Conservation (phyloP, 768 basidiomycete genomes). For the Boletus speciosus region DNA sequence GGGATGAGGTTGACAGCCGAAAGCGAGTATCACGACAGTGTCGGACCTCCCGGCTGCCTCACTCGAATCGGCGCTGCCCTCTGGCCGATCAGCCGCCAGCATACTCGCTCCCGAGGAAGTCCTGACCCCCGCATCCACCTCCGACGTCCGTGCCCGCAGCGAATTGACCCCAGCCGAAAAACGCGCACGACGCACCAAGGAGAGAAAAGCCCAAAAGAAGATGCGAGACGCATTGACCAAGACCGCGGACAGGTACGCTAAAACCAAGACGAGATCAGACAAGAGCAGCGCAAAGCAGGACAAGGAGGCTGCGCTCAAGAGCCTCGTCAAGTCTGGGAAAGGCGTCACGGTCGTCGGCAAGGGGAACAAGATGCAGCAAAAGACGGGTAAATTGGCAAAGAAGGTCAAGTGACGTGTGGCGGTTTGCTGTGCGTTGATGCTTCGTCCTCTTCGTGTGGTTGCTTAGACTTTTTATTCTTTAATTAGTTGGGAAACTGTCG, state of each 20-base stretch:
- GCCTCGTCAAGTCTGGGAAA: slow-evolving; percentile 77
- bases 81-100: slow-evolving; percentile 65
- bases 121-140: slow-evolving; percentile 51
- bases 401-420: slow-evolving; percentile 25
- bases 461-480: neutral
- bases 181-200: slow-evolving; percentile 60
- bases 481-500: neutral
- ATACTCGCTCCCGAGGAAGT: slow-evolving; percentile 96
- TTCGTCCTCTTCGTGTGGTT: neutral
- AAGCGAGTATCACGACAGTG: slow-evolving; percentile 79
- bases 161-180: slow-evolving; percentile 89
- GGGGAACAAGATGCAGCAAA: slow-evolving; percentile 39
- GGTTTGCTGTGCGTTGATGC: neutral
- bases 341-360: slow-evolving; percentile 90
- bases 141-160: slow-evolving; percentile 58
- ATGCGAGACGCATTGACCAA: slow-evolving; percentile 63
- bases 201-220: slow-evolving; percentile 68
- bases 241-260: slow-evolving; percentile 58
- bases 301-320: slow-evolving; percentile 80
- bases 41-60: slow-evolving; percentile 77
- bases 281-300: slow-evolving; percentile 62
- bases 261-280: slow-evolving; percentile 34
- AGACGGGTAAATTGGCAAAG: neutral
- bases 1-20: slow-evolving; percentile 55
- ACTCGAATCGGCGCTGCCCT: slow-evolving; percentile 89